Conservation (phyloP, 1,139 yeast genomes). For the Nadsonia commutata region DNA sequence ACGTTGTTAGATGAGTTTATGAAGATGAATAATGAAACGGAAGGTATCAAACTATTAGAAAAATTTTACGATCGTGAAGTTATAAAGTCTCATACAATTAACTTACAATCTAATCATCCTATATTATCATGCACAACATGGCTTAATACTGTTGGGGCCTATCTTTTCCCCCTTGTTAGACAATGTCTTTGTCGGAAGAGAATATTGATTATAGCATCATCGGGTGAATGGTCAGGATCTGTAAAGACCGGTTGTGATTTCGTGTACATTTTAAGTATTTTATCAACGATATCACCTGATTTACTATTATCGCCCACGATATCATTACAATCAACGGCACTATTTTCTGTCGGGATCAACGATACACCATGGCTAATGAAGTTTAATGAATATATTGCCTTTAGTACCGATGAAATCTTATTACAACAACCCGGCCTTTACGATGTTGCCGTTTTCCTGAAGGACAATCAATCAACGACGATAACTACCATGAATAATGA, state of each 20-base stretch:
- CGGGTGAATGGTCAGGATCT: slow-evolving; percentile 16
- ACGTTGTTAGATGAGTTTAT: neutral
- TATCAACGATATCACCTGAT: slow-evolving; percentile 33
- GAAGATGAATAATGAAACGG: neutral
- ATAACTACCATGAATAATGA: neutral
- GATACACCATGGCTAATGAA: slow-evolving; percentile 6
- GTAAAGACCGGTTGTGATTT: slow-evolving; percentile 32
- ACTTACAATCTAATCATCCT: slow-evolving; percentile 29
- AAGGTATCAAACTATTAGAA: slow-evolving; percentile 5
- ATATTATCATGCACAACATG: slow-evolving; percentile 34
- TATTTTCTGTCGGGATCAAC: slow-evolving; percentile 14
- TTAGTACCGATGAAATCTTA: slow-evolving; percentile 36
- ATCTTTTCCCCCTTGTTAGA: slow-evolving; percentile 59
- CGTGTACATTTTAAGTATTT: slow-evolving; percentile 33
- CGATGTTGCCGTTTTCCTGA: slow-evolving; percentile 6
- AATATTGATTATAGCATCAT: slow-evolving; percentile 39
- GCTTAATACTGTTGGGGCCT: slow-evolving; percentile 41
- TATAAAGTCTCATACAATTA: slow-evolving; percentile 17
- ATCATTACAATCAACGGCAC: slow-evolving; percentile 9
- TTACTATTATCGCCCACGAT: slow-evolving; percentile 13
- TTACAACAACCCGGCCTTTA: slow-evolving; percentile 3
- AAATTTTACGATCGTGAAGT: slow-evolving; percentile 18
- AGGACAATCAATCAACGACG: slow-evolving; percentile 2
- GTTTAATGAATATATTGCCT: slow-evolving; percentile 37
- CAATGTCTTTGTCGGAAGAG: slow-evolving; percentile 42